Conservation (phyloP, 2,329 filamentous ascomycete genomes). For the Samsoniella hepiali region DNA sequence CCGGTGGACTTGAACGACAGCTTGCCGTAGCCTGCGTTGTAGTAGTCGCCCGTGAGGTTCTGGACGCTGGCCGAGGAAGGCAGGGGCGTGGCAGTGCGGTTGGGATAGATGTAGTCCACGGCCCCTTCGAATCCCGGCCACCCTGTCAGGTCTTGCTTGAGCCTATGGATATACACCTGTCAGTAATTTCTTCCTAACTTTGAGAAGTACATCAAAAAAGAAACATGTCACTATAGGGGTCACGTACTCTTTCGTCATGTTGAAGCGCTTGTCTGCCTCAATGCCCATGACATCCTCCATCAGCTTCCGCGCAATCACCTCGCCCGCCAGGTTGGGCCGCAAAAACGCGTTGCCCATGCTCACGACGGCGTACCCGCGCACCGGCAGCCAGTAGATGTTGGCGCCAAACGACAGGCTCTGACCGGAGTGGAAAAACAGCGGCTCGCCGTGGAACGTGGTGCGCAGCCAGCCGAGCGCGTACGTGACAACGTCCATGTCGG, state of each 20-base stretch:
- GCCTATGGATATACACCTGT: background rate
- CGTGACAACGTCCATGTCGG: background rate
- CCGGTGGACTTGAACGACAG: background rate
- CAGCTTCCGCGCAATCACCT: background rate
- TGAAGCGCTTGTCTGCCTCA: background rate
- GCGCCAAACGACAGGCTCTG: constrained; percentile 5
- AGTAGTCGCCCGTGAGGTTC: background rate
- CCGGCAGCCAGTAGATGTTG: constrained; percentile 4
- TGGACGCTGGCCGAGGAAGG: background rate
- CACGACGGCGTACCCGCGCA: background rate
- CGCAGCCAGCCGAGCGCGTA: constrained; percentile 7
- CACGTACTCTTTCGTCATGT: background rate
- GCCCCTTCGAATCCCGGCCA: background rate
- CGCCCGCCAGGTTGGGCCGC: background rate
- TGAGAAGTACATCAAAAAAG: too few relatives aligned
- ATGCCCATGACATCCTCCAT: background rate
- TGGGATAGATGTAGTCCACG: background rate
- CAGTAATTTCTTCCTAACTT: too few relatives aligned
- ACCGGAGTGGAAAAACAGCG: background rate
- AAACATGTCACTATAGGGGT: background rate
- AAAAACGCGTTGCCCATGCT: background rate
- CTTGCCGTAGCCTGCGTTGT: background rate
- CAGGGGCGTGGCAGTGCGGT: background rate
- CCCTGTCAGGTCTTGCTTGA: background rate
- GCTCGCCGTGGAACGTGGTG: background rate